Evolutionary conservation across 495 filamentous ascomycete species (phyloP), one percentile per base, ranked within the genome.

Genomic region (Penicillium waksmanii): DNA sequence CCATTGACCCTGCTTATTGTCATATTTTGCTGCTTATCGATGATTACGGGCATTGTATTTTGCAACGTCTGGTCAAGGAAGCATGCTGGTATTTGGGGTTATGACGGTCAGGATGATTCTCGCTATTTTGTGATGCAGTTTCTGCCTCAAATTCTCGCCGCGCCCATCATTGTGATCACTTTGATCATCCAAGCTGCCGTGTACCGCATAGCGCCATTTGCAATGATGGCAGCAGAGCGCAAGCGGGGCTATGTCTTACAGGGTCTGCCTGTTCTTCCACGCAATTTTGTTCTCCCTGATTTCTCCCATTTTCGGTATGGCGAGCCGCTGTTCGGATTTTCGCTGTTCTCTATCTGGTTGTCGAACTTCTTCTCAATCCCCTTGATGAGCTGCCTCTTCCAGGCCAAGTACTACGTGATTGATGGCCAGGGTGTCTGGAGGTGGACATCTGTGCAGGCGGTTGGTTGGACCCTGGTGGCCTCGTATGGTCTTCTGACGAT

Each of bases 41-140:
- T 95, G 86, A 81, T 91, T 33, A 84, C 80, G 1, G 88, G 80
- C 6, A 77, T 96, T 17, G 77, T 87, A 9, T 88, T 93, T 67
- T 88, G 82, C 69, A 92, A 89, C 54, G 77, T 91, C 21, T 94
- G 82, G 73, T 92, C 91, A 4, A 74, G 79, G 21, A 65, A 74
- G 5, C 82, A 88, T 54, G 62, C 79, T 9, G 91, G 93, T 0
- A 68, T 96, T 6, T 84, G 83, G 72, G 64, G 76, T 10, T 97
- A 92, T 71, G 72, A 71, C 19, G 79, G 80, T 25, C 86, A 88
- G 48, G 86, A 87, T 51, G 87, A 85, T 23, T 75, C 77, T 9
- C 82, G 85, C n/a, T 97, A 96, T 68, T 96, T 96, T 70, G 74
- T 96, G 53, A 90, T 96, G 68, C 82, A 91, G 57, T 92, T 93